These are phyloP conservation scores for Porodaedalea pini DNA, from an alignment of 1,284 basidiomycete genomes.

Conservation along the genomic window DNA sequence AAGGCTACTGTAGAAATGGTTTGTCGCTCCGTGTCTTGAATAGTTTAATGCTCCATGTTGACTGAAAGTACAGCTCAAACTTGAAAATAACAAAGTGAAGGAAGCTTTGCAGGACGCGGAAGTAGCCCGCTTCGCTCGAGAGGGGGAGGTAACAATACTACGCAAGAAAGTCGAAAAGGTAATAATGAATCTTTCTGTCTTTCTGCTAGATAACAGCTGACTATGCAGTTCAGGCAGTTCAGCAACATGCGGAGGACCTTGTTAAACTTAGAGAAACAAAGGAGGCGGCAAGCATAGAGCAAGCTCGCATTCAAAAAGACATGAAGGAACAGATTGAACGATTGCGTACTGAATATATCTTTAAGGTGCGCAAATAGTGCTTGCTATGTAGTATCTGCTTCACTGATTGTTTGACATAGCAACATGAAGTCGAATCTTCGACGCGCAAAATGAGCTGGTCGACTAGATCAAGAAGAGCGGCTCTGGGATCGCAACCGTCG, in stretches of 20 bases:
- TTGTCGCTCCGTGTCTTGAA: neutral
- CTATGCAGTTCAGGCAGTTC: conserved; percentile 41
- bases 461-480: conserved; percentile 37
- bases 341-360: conserved; percentile 61
- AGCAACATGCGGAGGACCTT: conserved; percentile 57
- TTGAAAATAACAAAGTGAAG: conserved; percentile 11
- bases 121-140: conserved; percentile 46
- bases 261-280: conserved; percentile 55
- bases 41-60: neutral
- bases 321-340: conserved; percentile 67
- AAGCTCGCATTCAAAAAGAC: conserved; percentile 51
- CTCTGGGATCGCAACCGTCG: conserved; percentile 36
- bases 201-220: neutral
- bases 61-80: conserved; percentile 10
- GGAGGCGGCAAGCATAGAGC: conserved; percentile 54
- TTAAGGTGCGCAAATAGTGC: conserved; percentile 47
- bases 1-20: conserved; percentile 20
- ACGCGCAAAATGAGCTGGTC: conserved; percentile 47
- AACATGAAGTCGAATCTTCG: conserved; percentile 66
- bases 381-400: too few species aligned
- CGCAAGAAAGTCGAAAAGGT: conserved; percentile 59
- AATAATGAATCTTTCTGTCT: too few species aligned
- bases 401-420: conserved; percentile 38
- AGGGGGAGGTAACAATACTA: conserved; percentile 61
- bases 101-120: conserved; percentile 44